Conservation (phyloP, 805 yeast species). For the Hemisphaericaspora nanyangensis region DNA sequence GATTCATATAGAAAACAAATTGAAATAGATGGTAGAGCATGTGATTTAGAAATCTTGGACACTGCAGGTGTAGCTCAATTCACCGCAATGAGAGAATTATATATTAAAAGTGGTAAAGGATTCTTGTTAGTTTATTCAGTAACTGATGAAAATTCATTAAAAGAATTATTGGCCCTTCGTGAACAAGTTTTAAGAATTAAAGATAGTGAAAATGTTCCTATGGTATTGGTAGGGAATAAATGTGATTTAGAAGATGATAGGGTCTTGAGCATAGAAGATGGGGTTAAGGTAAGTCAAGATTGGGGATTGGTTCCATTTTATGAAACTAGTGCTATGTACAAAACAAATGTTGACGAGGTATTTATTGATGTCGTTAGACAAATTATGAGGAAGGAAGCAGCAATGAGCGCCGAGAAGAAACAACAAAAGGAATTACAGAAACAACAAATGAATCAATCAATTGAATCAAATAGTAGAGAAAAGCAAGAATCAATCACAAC, state of each 20-base stretch:
- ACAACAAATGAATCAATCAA: conserved; percentile 19
- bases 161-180: conserved; percentile 72
- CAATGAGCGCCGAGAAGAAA: conserved; percentile 41
- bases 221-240: conserved; percentile 89
- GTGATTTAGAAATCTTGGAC: conserved; percentile 70
- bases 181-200: conserved; percentile 84
- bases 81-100: conserved; percentile 90
- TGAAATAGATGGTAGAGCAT: conserved; percentile 82
- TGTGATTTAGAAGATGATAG: conserved; percentile 78
- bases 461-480: conserved; percentile 2
- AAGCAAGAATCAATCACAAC: conserved; percentile 5
- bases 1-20: conserved; percentile 90
- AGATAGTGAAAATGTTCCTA: conserved; percentile 72
- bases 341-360: conserved; percentile 86
- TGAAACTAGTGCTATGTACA: conserved; percentile 89
- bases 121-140: conserved; percentile 57
- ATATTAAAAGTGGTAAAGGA: conserved; percentile 83
- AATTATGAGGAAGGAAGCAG: conserved; percentile 72
- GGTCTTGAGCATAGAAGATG: conserved; percentile 75
- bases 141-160: conserved; percentile 60
- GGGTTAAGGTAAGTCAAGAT: conserved; percentile 73
- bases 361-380: conserved; percentile 87
- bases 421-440: conserved; percentile 40
- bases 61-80: conserved; percentile 79
- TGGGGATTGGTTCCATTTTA: conserved; percentile 92